Evolutionary conservation across 495 filamentous ascomycete genomes (phyloP), one percentile per base, ranked within the genome.

Genomic region (Talaromyces stipitatus): DNA sequence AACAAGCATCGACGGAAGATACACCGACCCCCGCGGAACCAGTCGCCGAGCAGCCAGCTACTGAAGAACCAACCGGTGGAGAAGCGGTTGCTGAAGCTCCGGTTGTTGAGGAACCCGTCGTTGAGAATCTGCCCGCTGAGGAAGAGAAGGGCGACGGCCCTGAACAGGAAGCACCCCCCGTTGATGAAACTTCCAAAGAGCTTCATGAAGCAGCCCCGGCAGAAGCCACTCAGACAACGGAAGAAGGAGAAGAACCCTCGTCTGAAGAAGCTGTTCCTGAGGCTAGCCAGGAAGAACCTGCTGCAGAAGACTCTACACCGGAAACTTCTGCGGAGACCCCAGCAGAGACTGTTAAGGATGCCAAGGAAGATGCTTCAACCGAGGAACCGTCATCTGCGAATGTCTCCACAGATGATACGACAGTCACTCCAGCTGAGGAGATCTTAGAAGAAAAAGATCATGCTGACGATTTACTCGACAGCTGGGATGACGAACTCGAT

Each of bases 361-460:
- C 52, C 10, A 54, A 56, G 20, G 50, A 48, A 12, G 9, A 30
- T 18, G 50, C 24, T 16, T 41, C n/a, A 16, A 46, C 59, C 12
- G 63, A 65, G 36, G 32, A 56, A 48, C 16, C 9, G 22, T 7
- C 56, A 10, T 59, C 63, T 41, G 32, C 59, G 38, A 18, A 57
- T 2, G 54, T 27, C 28, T 36, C 55, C 20, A 6, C 18, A n/a
- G 57, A 59, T 32, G 60, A 61, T 14, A 12, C 57, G 14, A 1
- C 26, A 26, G 47, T 5, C 8, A 16, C 56, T 38, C 14, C 48
- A 54, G 29, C 30, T 2, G 51, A 54, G 11, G 51, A 54, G 10
- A 4, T 14, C 23, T 20, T 38, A 18, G 66, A 62, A n/a, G 65
- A 66, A 30, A 58, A 62, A 51, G 45, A 57, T 11, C 26, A 52